Evolutionary conservation across 2,329 filamentous ascomycete species (phyloP), one percentile per base, ranked within the genome.

Genomic region (Trichoderma sp.): DNA sequence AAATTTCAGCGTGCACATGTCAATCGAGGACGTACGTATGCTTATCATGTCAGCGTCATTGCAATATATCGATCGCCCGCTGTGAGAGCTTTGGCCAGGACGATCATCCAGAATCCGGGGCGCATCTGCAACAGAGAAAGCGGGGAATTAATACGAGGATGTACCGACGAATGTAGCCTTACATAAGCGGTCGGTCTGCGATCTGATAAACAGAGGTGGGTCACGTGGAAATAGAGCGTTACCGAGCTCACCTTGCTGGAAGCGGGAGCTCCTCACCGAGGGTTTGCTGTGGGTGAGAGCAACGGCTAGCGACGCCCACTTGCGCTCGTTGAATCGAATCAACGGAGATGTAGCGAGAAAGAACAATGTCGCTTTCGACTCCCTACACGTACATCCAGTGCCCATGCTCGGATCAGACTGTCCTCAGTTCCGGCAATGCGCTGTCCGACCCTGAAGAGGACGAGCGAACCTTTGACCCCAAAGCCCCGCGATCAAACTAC

Each of bases 391-490:
- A 87, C 78, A 88, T 91, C 33, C 88, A 89, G 77, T 91, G 88
- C 75, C 89, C 88, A 56, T 91, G 88, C 77, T 87, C 86, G 47
- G 86, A 88, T 68, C 77, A 80, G 11, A 80, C 82, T 7, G 70
- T 76, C 4, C 69, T 72, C 49, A 74, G 81, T 40, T 78, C 78
- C 64, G 77, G 78, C 56, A 77, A 78, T 47, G 72, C 72, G 11
- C 74, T 78, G 6, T 72, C 74, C 24, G 75, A 79, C 52, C 81
- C 80, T 64, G 79, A 87, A 33, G 89, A 93, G 62, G 89, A 92
- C 70, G 92, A 93, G 70, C 85, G 87, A 71, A 91, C 92, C 4
- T 97, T 99, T 79, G 92, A 99, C 77, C 94, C 96, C 2, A 89
- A 92, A 74, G 90, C 91, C 71, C 88, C 92, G 19, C 90, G 94